Evolutionary conservation across 257 asterid species (phyloP).

Genomic region (Solanum piurae): DNA sequence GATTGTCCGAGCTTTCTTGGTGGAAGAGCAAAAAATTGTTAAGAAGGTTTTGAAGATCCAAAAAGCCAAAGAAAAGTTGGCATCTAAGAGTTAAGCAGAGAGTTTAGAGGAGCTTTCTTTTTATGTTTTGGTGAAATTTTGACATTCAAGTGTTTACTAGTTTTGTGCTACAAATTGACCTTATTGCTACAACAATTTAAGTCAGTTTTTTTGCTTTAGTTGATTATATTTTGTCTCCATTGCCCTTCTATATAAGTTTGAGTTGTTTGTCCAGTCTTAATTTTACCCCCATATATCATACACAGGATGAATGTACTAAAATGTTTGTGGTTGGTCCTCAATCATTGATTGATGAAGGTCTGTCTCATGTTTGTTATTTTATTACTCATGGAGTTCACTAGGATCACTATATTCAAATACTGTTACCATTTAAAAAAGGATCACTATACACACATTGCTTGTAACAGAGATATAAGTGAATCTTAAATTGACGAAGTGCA

Average conservation of each 20-base stretch:
- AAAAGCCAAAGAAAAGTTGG: conserved; percentile 23
- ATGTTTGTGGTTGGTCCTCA: neutral
- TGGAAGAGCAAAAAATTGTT: conserved; percentile 35
- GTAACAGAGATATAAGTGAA: neutral
- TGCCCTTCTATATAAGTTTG: neutral
- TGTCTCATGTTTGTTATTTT: neutral
- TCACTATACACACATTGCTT: neutral
- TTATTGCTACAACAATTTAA: neutral
- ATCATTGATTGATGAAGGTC: neutral
- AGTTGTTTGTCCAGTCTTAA: neutral
- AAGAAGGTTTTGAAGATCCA: conserved; percentile 37
- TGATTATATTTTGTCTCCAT: neutral
- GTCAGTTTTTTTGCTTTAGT: neutral
- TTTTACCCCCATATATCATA: neutral
- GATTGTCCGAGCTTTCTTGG: conserved; percentile 34
- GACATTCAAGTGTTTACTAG: conserved; percentile 1
- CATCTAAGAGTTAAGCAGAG: conserved; percentile 13
- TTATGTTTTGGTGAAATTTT: neutral
- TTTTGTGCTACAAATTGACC: neutral
- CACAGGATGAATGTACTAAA: neutral
- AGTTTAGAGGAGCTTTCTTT: neutral
- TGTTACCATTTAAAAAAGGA: neutral
- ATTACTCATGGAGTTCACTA: neutral
- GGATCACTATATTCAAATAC: neutral
- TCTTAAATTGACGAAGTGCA: too few relatives aligned